These are phyloP conservation scores for Poterioochromonas sp. DNA, from an alignment of 352 stramenopile species.

Conservation along the genomic window DNA sequence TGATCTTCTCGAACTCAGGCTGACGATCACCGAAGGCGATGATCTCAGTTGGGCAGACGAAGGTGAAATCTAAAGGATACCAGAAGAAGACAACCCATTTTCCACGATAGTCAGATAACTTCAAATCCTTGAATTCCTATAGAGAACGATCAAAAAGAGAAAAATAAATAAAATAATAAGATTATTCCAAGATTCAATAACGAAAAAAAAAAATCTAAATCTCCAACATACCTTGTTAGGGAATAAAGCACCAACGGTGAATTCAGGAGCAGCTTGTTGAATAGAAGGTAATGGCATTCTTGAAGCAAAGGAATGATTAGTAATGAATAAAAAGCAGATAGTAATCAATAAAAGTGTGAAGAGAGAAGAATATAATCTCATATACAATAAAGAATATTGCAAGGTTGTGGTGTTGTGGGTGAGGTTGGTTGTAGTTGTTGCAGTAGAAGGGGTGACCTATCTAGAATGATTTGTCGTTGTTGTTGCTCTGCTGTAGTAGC, in stretches of 20 bases:
- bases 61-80: slow-evolving; percentile 79
- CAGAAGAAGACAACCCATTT: slow-evolving; percentile 83
- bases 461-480: too few species aligned
- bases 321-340: too few species aligned
- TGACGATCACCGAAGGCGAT: slow-evolving; percentile 68
- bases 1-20: slow-evolving; percentile 65
- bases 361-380: too few species aligned
- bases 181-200: not conserved
- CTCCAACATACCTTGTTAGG: slow-evolving; percentile 21
- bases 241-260: not conserved
- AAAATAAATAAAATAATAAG: not conserved
- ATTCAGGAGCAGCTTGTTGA: slow-evolving; percentile 13
- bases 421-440: too few species aligned
- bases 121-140: slow-evolving; percentile 65
- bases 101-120: slow-evolving; percentile 67
- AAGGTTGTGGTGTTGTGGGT: too few species aligned
- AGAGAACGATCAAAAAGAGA: not conserved
- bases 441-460: too few species aligned
- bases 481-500: too few species aligned
- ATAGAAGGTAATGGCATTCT: slow-evolving; percentile 23
- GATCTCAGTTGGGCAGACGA: slow-evolving; percentile 73
- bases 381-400: too few species aligned
- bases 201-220: too few species aligned
- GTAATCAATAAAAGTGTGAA: too few species aligned
- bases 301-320: too few species aligned